A percentile compares a stretch with the other conserved stretches of the same genome.
phyloP scores from a whole-genome alignment of 1,139 yeast genomes.

The Spathaspora sp. region DNA sequence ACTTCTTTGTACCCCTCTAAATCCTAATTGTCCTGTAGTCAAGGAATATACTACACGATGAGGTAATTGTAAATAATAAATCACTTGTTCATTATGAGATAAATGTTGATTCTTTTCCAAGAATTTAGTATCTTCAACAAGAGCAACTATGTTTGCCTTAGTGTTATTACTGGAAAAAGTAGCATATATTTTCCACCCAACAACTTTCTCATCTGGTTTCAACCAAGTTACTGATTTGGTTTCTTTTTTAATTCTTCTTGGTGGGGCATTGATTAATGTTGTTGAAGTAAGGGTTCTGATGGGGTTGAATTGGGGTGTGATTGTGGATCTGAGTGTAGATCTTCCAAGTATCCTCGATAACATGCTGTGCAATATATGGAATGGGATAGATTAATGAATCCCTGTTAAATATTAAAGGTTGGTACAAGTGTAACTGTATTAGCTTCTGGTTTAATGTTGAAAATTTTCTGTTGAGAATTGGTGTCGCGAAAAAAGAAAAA shows the following conservation, averaged over 20 bases:
- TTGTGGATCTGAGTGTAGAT: slow-evolving; percentile 4
- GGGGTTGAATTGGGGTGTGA: not conserved
- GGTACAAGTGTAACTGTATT: not conserved
- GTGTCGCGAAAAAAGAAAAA: not conserved
- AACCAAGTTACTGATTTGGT: slow-evolving; percentile 11
- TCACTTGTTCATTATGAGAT: slow-evolving; percentile 70
- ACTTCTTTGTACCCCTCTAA: slow-evolving; percentile 77
- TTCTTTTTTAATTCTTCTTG: not conserved
- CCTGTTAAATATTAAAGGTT: not conserved
- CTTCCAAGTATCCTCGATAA: slow-evolving; percentile 5
- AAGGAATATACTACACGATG: slow-evolving; percentile 69
- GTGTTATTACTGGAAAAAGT: slow-evolving; percentile 82
- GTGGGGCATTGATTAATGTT: slow-evolving; percentile 2
- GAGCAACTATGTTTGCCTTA: slow-evolving; percentile 71
- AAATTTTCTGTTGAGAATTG: not conserved
- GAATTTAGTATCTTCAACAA: slow-evolving; percentile 62
- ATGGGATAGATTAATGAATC: not conserved
- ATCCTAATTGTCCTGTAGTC: slow-evolving; percentile 73
- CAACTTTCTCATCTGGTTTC: slow-evolving; percentile 27
- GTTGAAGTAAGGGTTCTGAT: not conserved
- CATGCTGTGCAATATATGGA: not conserved
- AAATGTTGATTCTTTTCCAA: slow-evolving; percentile 55
- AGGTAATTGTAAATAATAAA: slow-evolving; percentile 77
- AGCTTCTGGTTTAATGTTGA: not conserved
- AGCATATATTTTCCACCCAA: slow-evolving; percentile 73